Conservation (phyloP, 1,284 basidiomycete species). For the Apiotrichum mycotoxinovorans region DNA sequence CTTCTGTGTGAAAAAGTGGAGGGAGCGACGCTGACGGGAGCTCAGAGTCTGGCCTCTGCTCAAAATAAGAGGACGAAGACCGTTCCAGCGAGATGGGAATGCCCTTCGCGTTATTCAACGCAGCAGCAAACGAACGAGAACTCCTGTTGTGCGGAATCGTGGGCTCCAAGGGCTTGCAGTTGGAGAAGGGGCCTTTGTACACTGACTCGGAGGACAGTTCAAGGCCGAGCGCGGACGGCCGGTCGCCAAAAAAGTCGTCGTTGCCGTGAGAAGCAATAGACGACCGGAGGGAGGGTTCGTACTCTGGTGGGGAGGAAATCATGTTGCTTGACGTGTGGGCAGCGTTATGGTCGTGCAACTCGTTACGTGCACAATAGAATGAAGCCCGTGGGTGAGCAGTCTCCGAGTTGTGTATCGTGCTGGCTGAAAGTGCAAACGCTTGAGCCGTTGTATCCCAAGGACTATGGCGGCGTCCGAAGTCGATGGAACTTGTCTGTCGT, state of each 20-base stretch:
- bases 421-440: too few species aligned
- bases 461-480: too few species aligned
- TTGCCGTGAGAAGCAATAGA: background rate
- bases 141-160: background rate
- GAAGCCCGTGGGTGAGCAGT: too few species aligned
- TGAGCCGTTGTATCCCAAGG: too few species aligned
- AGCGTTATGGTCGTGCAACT: too few species aligned
- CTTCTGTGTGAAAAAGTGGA: too few species aligned
- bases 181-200: background rate
- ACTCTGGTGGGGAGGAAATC: background rate
- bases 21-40: too few species aligned
- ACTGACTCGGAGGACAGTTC: background rate
- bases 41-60: too few species aligned
- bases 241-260: background rate
- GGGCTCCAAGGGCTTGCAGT: background rate
- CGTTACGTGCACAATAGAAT: too few species aligned
- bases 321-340: background rate
- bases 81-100: background rate
- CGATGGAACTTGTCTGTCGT: too few species aligned
- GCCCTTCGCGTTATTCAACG: background rate
- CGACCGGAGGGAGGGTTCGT: background rate
- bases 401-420: too few species aligned
- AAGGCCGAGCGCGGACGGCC: background rate
- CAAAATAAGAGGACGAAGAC: too few species aligned
- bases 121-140: background rate